Conservation (phyloP, 192 early-diverging fungal species). For the Backusella luteola region DNA sequence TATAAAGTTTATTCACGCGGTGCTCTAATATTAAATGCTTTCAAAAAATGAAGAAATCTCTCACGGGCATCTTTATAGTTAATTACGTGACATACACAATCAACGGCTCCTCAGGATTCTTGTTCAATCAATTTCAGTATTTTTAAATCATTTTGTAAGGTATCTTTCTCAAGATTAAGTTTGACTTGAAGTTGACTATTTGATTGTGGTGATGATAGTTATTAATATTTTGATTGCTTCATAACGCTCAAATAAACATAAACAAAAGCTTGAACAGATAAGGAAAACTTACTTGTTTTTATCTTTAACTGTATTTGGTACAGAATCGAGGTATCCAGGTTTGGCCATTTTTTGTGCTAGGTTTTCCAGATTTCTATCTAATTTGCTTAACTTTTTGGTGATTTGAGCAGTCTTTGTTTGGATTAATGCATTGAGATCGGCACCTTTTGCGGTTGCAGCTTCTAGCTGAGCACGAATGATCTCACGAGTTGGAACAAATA, state of each 20-base stretch:
- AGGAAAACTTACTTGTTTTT: slow-evolving; percentile 38
- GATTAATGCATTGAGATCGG: slow-evolving; percentile 5
- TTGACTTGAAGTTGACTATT: slow-evolving; percentile 12
- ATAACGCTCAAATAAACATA: not conserved
- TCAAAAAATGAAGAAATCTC: not conserved
- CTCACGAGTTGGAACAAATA: slow-evolving; percentile 33
- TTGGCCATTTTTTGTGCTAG: slow-evolving; percentile 26
- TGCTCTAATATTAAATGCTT: not conserved
- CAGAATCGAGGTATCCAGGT: slow-evolving; percentile 25
- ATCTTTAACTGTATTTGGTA: slow-evolving; percentile 28
- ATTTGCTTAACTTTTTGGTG: slow-evolving; percentile 33
- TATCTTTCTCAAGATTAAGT: slow-evolving; percentile 14
- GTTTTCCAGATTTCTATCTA: slow-evolving; percentile 27
- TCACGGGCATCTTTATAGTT: not conserved
- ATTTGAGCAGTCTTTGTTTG: slow-evolving; percentile 18
- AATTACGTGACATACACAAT: not conserved
- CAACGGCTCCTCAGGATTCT: not conserved
- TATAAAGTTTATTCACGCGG: not conserved
- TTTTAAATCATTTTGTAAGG: slow-evolving; percentile 16
- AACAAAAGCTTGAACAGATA: not conserved
- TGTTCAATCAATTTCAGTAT: not conserved
- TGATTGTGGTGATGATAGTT: not conserved
- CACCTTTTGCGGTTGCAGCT: slow-evolving; percentile 13
- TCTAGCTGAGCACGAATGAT: slow-evolving; percentile 29
- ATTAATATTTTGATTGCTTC: not conserved